Percentiles rank a stretch among this genome's conserved stretches.
phyloP scores from a whole-genome alignment of 2,329 filamentous ascomycete species.

The Claviceps sorghi region DNA sequence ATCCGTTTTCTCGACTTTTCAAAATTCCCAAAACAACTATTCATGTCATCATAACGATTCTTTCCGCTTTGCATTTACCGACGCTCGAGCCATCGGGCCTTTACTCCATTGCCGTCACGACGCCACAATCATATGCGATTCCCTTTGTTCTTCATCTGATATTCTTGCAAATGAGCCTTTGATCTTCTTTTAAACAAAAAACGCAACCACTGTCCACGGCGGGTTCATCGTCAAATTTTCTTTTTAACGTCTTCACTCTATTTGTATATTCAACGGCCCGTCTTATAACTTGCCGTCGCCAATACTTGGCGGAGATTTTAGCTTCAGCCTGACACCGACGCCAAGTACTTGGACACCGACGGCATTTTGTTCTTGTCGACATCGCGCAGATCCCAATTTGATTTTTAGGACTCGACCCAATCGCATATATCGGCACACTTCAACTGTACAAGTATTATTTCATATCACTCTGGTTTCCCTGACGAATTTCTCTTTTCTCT shows the following conservation, averaged over 20 bases:
- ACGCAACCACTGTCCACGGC: conserved; percentile 13
- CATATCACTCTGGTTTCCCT: conserved; percentile 1
- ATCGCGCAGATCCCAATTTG: background rate
- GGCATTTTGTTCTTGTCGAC: background rate
- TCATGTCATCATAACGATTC: conserved; percentile 32
- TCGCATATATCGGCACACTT: conserved; percentile 8
- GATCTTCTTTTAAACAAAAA: conserved; percentile 13
- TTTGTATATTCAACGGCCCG: conserved; percentile 20
- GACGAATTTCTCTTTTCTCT: conserved; percentile 7
- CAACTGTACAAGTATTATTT: conserved; percentile 17
- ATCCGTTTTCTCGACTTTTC: conserved; percentile 13
- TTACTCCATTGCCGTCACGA: conserved; percentile 16
- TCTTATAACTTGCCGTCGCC: background rate
- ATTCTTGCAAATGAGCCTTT: conserved; percentile 28
- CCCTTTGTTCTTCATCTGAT: conserved; percentile 21
- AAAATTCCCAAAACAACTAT: conserved; percentile 15
- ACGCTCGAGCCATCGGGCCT: conserved; percentile 17
- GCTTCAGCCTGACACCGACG: background rate
- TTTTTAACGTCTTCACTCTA: conserved; percentile 11
- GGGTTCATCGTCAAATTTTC: conserved; percentile 8
- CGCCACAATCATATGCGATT: conserved; percentile 20
- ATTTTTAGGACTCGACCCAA: conserved; percentile 1
- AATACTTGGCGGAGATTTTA: background rate
- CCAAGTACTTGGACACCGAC: background rate
- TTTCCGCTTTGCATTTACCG: conserved; percentile 19